Evolutionary conservation across 441 rosid genomes (phyloP), one percentile per base, ranked within the genome.

Genomic region (Omphalea diandra): DNA sequence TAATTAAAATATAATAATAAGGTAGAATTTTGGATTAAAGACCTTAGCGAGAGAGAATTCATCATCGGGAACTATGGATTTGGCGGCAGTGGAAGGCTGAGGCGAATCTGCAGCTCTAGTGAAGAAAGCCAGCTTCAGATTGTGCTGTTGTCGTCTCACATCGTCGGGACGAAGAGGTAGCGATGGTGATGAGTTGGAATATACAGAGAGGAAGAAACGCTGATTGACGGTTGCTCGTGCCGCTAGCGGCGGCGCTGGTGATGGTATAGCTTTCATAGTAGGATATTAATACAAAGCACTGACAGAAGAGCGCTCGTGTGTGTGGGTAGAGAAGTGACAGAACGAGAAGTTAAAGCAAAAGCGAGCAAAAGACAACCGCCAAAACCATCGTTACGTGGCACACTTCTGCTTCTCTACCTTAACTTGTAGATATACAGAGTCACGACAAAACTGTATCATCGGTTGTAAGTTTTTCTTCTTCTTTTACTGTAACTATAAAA

Each of bases 31-130:
- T 57, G 60, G 22, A 7, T 50, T 54, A 3, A 4, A 41, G 12
- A 91, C 99, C 97, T 94, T 92, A 61, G 93, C 90, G 24, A 94
- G 82, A 67, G 97, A 72, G 82, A 94, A 89, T 61, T 82, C 98
- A 24, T 90, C 91, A 63, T 94, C 98, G 61, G 88, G 55, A 63
- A 90, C 84, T 55, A 83, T 24, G 62, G 87, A 33, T 69, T 87
- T 87, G 65, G 75, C 78, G 68, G 82, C 46, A 24, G 91, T 40
- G 63, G 91, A 67, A 27, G 95, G 77, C 81, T 80, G 91, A 14
- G 96, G 81, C 24, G 98, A 90, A 75, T 92, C 98, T 1, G 86
- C 98, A 50, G 96, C 96, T 76, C 77, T 76, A 4, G 84, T 9
- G 12, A 77, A 24, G 75, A 86, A 79, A 18, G 68, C 69, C 2